Conservation (phyloP, 2,329 filamentous ascomycete genomes). For the Phaeosphaeriaceae sp. region DNA sequence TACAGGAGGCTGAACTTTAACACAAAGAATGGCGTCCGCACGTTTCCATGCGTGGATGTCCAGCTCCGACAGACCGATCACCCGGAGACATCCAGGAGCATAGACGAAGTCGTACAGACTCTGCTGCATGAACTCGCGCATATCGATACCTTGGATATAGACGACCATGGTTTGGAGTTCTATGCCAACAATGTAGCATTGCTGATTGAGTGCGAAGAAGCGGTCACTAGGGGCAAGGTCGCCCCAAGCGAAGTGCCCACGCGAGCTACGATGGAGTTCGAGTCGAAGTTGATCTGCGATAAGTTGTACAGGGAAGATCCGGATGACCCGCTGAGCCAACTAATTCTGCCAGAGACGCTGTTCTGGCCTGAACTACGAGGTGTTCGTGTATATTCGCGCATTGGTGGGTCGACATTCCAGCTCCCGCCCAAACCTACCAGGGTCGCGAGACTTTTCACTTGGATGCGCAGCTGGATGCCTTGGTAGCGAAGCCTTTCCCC, state of each 20-base stretch:
- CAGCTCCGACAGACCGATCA: not conserved
- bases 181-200: not conserved
- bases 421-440: no score
- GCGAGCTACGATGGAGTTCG: no score
- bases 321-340: not conserved
- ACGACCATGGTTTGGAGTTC: not conserved
- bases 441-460: no score
- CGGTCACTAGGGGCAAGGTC: no score
- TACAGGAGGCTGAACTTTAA: not conserved
- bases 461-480: no score
- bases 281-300: not conserved
- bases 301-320: not conserved
- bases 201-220: not conserved
- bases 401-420: not conserved
- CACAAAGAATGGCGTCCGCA: no score
- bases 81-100: not conserved
- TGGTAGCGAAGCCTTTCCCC: no score
- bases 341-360: not conserved
- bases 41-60: not conserved
- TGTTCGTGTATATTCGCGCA: not conserved
- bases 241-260: no score
- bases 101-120: not conserved
- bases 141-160: not conserved
- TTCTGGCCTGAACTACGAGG: no score
- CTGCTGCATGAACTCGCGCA: conserved; percentile 12